Conservation (phyloP, 805 yeast genomes). For the Metschnikowia orientalis region DNA sequence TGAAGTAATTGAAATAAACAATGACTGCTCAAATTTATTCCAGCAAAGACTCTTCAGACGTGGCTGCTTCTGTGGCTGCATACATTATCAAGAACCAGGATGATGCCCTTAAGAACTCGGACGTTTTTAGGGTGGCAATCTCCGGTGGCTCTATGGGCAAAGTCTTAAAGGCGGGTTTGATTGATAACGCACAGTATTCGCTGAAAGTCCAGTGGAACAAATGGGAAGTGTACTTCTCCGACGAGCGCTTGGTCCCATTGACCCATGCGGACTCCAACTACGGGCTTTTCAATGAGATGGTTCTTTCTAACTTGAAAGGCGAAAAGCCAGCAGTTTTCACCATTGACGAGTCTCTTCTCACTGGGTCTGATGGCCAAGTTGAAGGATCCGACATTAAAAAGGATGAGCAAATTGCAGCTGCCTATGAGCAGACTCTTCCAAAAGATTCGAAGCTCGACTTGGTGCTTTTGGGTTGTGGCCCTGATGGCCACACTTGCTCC, state of each 20-base stretch:
- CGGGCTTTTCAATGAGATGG: constrained; percentile 66
- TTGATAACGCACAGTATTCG: constrained; percentile 48
- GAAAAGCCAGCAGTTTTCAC: constrained; percentile 58
- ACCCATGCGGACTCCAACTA: constrained; percentile 81
- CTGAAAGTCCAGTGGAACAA: constrained; percentile 56
- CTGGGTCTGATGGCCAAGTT: constrained; percentile 43
- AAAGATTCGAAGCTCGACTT: constrained; percentile 49
- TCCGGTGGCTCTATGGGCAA: constrained; percentile 90
- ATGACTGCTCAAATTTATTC: constrained; percentile 34
- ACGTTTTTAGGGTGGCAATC: constrained; percentile 67
- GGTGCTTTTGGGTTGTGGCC: constrained; percentile 84
- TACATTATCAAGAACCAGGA: constrained; percentile 61
- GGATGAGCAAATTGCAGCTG: constrained; percentile 49
- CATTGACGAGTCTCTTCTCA: constrained; percentile 58
- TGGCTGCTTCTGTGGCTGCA: constrained; percentile 63
- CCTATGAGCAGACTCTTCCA: constrained; percentile 60
- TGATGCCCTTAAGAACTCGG: constrained; percentile 44
- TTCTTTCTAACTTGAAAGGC: constrained; percentile 46
- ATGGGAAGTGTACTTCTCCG: constrained; percentile 84
- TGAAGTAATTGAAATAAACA: no score
- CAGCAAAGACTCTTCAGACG: constrained; percentile 51
- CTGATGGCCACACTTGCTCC: constrained; percentile 95
- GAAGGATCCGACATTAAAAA: constrained; percentile 46
- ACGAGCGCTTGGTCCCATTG: constrained; percentile 84
- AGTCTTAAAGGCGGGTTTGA: constrained; percentile 61